phyloP scores from a whole-genome alignment of 2,329 filamentous ascomycete genomes.

The Penicillium paneum region DNA sequence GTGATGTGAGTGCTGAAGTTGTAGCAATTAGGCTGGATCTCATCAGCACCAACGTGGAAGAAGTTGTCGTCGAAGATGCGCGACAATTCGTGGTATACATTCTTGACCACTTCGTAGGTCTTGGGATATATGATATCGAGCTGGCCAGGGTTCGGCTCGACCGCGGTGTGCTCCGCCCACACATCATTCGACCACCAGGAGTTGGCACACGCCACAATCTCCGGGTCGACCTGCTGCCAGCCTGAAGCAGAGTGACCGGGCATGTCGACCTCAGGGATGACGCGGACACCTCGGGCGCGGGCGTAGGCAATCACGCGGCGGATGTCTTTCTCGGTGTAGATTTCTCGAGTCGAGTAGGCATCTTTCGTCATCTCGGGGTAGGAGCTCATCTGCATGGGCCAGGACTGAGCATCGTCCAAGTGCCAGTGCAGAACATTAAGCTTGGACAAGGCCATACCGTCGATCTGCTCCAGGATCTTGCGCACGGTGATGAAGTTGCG shows the following conservation, averaged over 20 bases:
- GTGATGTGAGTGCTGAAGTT: constrained; percentile 53
- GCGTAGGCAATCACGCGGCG: constrained; percentile 50
- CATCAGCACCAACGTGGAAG: constrained; percentile 57
- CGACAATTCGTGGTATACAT: constrained; percentile 55
- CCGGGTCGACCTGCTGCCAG: constrained; percentile 56
- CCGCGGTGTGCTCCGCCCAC: constrained; percentile 54
- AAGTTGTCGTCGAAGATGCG: constrained; percentile 51
- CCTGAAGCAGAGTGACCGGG: constrained; percentile 57
- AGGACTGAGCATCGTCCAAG: constrained; percentile 55
- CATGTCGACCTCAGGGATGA: constrained; percentile 63
- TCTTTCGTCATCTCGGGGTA: constrained; percentile 55
- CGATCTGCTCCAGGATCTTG: constrained; percentile 55
- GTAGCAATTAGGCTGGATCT: constrained; percentile 56
- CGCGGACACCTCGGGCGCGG: constrained; percentile 55
- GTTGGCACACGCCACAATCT: constrained; percentile 55
- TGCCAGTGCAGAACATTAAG: constrained; percentile 60
- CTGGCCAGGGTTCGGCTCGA: constrained; percentile 57
- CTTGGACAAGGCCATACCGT: constrained; percentile 56
- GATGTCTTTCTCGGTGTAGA: constrained; percentile 46
- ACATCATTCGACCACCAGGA: constrained; percentile 61
- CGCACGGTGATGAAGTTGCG: constrained; percentile 53
- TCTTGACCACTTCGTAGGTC: constrained; percentile 53
- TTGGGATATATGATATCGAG: constrained; percentile 56
- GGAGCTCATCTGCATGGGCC: constrained; percentile 50
- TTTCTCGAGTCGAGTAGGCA: constrained; percentile 52